Conservation (phyloP, 1,284 basidiomycete genomes). For the Ustilago xerochloae region DNA sequence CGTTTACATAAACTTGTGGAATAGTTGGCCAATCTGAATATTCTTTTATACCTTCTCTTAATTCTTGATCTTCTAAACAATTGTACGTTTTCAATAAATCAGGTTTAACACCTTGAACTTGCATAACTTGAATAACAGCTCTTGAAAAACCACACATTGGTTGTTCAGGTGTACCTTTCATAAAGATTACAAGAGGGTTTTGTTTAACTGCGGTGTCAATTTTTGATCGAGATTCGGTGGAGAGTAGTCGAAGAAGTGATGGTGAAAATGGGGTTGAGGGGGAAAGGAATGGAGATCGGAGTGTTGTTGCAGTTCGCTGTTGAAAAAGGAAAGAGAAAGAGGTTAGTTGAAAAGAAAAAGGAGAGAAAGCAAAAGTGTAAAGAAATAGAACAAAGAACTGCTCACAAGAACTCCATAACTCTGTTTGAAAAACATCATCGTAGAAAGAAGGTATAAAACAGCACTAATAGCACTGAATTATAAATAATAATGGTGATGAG, state of each 20-base stretch:
- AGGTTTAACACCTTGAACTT: conserved; percentile 82
- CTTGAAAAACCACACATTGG: conserved; percentile 90
- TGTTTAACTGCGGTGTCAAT: conserved; percentile 73
- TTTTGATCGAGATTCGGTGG: conserved; percentile 70
- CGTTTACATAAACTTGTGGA: conserved; percentile 92
- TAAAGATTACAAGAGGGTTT: conserved; percentile 87
- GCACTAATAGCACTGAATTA: background rate
- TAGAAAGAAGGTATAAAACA: background rate
- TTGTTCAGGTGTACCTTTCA: conserved; percentile 84
- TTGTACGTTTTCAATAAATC: conserved; percentile 76
- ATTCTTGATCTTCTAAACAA: conserved; percentile 85
- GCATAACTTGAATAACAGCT: conserved; percentile 89
- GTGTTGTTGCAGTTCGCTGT: background rate
- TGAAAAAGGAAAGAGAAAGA: background rate
- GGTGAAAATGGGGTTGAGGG: background rate
- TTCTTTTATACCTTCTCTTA: conserved; percentile 89
- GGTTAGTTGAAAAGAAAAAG: background rate
- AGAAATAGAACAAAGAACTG: background rate
- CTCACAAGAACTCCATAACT: conserved; percentile 18
- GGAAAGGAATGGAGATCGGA: background rate
- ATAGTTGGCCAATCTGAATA: conserved; percentile 97
- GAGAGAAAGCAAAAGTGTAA: background rate
- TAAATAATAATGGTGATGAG: background rate
- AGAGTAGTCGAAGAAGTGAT: conserved; percentile 65
- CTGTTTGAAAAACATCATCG: conserved; percentile 24